A percentile compares a stretch with the other conserved stretches of the same genome.
Evolutionary conservation across 2,329 filamentous ascomycete genomes (phyloP).

Genomic region (Stemphylium lycopersici): DNA sequence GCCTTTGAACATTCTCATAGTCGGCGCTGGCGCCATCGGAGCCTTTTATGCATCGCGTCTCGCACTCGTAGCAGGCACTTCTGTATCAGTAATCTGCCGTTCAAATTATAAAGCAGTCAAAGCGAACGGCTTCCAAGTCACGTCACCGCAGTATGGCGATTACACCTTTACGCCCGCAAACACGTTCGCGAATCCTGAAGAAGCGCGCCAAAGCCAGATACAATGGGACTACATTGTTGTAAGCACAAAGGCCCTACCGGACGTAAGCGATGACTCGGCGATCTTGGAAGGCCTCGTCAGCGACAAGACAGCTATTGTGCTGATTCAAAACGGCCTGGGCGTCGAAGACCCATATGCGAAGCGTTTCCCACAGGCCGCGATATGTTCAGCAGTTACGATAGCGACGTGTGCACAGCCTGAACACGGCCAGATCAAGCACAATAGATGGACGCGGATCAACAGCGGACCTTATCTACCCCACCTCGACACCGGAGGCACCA

Average conservation of each 20-base stretch:
- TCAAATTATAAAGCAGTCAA: slow-evolving; percentile 73
- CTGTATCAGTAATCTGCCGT: slow-evolving; percentile 73
- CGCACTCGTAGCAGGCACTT: slow-evolving; percentile 62
- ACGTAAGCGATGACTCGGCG: slow-evolving; percentile 66
- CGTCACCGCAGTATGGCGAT: slow-evolving; percentile 70
- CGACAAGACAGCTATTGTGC: slow-evolving; percentile 63
- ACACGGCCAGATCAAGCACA: slow-evolving; percentile 69
- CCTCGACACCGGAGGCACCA: slow-evolving; percentile 44
- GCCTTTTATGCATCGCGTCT: slow-evolving; percentile 75
- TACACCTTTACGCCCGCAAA: slow-evolving; percentile 68
- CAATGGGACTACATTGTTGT: slow-evolving; percentile 71
- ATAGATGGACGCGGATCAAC: slow-evolving; percentile 75
- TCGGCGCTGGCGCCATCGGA: slow-evolving; percentile 74
- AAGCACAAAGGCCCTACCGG: slow-evolving; percentile 73
- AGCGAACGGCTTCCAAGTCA: slow-evolving; percentile 65
- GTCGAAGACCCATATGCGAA: slow-evolving; percentile 69
- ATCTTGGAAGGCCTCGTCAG: slow-evolving; percentile 66
- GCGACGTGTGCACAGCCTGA: slow-evolving; percentile 70
- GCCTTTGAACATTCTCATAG: slow-evolving; percentile 65
- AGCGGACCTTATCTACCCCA: slow-evolving; percentile 68
- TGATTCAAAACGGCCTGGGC: slow-evolving; percentile 75
- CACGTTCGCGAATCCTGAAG: slow-evolving; percentile 66
- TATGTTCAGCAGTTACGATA: slow-evolving; percentile 73
- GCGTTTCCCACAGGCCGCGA: slow-evolving; percentile 65
- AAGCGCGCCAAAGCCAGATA: slow-evolving; percentile 57